phyloP scores from a whole-genome alignment of 306 rosid genomes.

The Begonia peltatifolia region DNA sequence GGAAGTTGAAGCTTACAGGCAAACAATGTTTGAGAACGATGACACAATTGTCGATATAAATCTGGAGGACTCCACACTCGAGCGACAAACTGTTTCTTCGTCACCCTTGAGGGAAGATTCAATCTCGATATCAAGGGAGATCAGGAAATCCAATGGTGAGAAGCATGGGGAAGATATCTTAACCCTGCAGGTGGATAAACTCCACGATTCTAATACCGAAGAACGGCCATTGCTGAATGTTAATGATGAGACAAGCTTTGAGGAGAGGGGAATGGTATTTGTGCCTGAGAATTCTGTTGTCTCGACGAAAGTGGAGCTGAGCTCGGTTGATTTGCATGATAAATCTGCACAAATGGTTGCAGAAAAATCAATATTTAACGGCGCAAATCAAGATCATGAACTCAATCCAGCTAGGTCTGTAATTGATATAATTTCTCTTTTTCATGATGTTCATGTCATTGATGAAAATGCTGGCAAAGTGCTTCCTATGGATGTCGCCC shows the following conservation, averaged over 20 bases:
- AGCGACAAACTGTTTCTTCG: constrained; percentile 2
- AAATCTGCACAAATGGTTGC: background rate
- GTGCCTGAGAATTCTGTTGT: no score
- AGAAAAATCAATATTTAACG: background rate
- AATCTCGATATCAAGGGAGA: constrained; percentile 3
- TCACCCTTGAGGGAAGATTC: constrained; percentile 10
- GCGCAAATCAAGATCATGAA: no score
- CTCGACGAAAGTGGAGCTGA: no score
- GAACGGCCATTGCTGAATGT: background rate
- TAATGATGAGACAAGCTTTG: constrained; percentile 1
- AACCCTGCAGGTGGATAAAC: constrained; percentile 8
- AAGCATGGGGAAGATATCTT: constrained; percentile 21
- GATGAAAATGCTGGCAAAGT: constrained; percentile 14
- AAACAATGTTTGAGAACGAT: constrained; percentile 18
- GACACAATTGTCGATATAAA: constrained; percentile 17
- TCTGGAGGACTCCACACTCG: constrained; percentile 9
- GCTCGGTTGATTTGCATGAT: constrained; percentile 5
- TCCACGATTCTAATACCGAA: constrained; percentile 6
- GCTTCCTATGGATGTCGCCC: constrained; percentile 1
- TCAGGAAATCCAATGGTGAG: constrained; percentile 1
- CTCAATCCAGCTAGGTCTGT: background rate
- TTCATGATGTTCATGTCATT: constrained; percentile 28
- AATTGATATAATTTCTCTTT: constrained; percentile 6
- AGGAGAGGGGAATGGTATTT: constrained; percentile 8
- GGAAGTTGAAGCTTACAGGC: constrained; percentile 24